phyloP scores from a whole-genome alignment of 352 stramenopile species.

The Plasmopara muralis region DNA sequence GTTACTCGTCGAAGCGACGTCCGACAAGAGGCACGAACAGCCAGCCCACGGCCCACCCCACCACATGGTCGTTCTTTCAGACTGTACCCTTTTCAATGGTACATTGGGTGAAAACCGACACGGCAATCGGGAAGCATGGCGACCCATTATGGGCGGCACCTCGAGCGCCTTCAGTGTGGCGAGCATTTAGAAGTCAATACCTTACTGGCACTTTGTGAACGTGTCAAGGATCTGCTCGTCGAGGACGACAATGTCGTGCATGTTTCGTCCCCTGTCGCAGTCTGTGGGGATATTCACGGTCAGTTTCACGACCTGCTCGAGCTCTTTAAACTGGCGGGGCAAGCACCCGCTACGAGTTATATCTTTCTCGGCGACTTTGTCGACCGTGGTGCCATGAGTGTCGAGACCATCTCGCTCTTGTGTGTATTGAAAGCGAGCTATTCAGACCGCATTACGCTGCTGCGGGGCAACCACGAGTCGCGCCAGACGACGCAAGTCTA shows the following conservation, averaged over 20 bases:
- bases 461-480: slow-evolving; percentile 95
- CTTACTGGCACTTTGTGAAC: slow-evolving; percentile 55
- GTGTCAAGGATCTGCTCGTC: slow-evolving; percentile 58
- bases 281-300: slow-evolving; percentile 94
- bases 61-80: slow-evolving; percentile 33
- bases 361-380: slow-evolving; percentile 98
- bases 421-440: slow-evolving; percentile 86
- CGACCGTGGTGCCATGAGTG: slow-evolving; percentile 92
- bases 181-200: slow-evolving; percentile 46
- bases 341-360: slow-evolving; percentile 80
- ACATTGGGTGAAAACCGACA: background rate
- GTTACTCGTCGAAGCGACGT: slow-evolving; percentile 26
- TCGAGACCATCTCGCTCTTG: slow-evolving; percentile 91
- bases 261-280: slow-evolving; percentile 68
- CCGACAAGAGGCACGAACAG: slow-evolving; percentile 37
- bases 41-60: slow-evolving; percentile 57
- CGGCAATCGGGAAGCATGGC: slow-evolving; percentile 21
- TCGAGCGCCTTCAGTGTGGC: slow-evolving; percentile 57
- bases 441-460: slow-evolving; percentile 87
- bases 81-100: background rate
- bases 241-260: slow-evolving; percentile 81
- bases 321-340: slow-evolving; percentile 88
- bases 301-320: slow-evolving; percentile 96
- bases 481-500: slow-evolving; percentile 77
- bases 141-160: slow-evolving; percentile 32